Conservation (phyloP, 306 rosid genomes). For the Delonix regia region DNA sequence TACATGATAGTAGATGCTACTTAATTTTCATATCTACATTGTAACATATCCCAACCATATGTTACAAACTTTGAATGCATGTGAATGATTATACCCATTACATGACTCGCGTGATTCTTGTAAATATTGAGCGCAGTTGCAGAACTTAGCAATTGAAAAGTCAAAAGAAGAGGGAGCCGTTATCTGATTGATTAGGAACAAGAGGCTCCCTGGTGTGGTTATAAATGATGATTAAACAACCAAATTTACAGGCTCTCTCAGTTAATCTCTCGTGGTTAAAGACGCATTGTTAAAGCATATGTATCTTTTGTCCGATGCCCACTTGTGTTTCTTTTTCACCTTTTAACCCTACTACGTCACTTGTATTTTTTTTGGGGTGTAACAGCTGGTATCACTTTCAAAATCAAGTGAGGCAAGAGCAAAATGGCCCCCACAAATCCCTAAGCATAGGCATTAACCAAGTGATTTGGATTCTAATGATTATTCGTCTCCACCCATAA, state of each 20-base stretch:
- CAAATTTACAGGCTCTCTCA: slow-evolving; percentile 45
- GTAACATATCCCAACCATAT: neutral
- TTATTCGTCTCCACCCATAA: slow-evolving; percentile 24
- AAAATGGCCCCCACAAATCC: slow-evolving; percentile 21
- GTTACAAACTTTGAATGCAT: slow-evolving; percentile 12
- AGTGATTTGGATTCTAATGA: neutral
- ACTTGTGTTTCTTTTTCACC: neutral
- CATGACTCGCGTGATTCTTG: neutral
- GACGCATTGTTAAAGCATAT: neutral
- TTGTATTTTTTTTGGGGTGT: slow-evolving; percentile 20
- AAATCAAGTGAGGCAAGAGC: slow-evolving; percentile 22
- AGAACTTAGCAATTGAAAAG: neutral
- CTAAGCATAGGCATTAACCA: neutral
- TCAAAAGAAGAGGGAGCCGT: neutral
- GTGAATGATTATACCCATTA: too few relatives aligned
- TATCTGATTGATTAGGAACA: neutral
- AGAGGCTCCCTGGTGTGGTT: slow-evolving; percentile 6
- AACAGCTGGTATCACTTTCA: slow-evolving; percentile 28
- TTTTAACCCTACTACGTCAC: slow-evolving; percentile 33
- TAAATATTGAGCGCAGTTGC: too few relatives aligned
- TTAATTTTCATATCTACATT: too few relatives aligned
- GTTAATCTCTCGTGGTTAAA: slow-evolving; percentile 31
- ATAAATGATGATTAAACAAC: slow-evolving; percentile 19
- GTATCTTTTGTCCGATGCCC: slow-evolving; percentile 17
- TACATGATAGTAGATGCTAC: too few relatives aligned